phyloP scores from a whole-genome alignment of 1,284 basidiomycete genomes.

The Puccinia coronata region DNA sequence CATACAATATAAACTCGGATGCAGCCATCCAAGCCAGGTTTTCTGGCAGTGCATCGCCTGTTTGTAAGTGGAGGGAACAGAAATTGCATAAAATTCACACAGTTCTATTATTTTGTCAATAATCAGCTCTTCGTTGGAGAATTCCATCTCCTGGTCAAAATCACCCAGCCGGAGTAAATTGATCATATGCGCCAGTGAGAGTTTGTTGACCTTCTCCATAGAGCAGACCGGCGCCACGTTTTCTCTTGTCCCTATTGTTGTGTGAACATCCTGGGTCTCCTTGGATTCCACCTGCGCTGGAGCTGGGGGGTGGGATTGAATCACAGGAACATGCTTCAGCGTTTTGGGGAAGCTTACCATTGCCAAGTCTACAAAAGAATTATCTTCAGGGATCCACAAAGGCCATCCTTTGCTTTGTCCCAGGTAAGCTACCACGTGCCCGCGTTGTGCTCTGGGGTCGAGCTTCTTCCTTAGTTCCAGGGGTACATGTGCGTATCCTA shows the following conservation, averaged over 20 bases:
- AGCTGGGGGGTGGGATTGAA: too few species aligned
- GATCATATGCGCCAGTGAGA: not conserved
- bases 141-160: not conserved
- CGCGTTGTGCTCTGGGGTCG: not conserved
- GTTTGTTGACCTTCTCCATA: not conserved
- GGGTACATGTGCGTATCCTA: conserved; percentile 5
- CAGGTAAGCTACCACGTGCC: not conserved
- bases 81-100: not conserved
- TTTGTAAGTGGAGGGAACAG: not conserved
- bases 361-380: not conserved
- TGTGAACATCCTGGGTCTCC: not conserved
- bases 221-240: too few species aligned
- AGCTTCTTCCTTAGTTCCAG: not conserved
- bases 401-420: not conserved
- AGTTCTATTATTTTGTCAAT: not conserved
- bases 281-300: too few species aligned
- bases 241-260: too few species aligned
- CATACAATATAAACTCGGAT: too few species aligned
- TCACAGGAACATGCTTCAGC: not conserved
- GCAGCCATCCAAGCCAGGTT: too few species aligned
- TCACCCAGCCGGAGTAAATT: not conserved
- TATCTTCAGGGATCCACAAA: not conserved
- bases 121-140: not conserved
- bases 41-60: too few species aligned
- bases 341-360: not conserved